Evolutionary conservation across 1,284 basidiomycete genomes (phyloP).

Genomic region (Cryptococcus hybrid): DNA sequence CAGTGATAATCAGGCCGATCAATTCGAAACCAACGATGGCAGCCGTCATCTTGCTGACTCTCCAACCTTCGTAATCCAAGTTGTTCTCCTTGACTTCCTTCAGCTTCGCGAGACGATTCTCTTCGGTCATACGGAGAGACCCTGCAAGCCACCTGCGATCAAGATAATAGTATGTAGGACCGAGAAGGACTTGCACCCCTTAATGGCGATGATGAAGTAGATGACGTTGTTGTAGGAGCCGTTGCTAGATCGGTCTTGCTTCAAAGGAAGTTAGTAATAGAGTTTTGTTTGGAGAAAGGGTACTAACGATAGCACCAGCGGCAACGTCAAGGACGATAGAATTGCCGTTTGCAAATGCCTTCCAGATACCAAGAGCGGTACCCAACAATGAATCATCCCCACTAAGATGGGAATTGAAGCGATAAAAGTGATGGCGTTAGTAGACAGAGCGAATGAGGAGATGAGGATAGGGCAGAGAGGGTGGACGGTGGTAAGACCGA

Average conservation of each 20-base stretch:
- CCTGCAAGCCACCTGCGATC: conserved; percentile 42
- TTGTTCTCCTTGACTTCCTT: conserved; percentile 17
- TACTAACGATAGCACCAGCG: conserved; percentile 43
- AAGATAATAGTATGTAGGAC: conserved; percentile 43
- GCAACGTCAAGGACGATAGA: conserved; percentile 48
- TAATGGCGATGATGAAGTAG: conserved; percentile 51
- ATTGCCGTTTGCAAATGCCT: conserved; percentile 45
- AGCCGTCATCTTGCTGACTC: conserved; percentile 13
- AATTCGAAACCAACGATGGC: conserved; percentile 16
- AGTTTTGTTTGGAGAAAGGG: background rate
- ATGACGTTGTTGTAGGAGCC: conserved; percentile 48
- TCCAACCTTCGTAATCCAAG: conserved; percentile 22
- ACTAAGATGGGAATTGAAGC: conserved; percentile 51
- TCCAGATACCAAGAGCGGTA: conserved; percentile 52
- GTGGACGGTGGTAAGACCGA: conserved; percentile 49
- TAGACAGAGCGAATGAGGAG: conserved; percentile 44
- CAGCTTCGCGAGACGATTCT: conserved; percentile 27
- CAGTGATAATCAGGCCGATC: conserved; percentile 22
- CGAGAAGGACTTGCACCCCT: conserved; percentile 45
- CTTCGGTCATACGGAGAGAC: conserved; percentile 42
- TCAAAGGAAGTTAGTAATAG: background rate
- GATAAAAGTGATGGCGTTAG: conserved; percentile 49
- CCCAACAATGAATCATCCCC: conserved; percentile 47
- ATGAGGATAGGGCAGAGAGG: conserved; percentile 48
- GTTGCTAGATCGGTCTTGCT: conserved; percentile 46